Conservation (phyloP, 805 yeast species). For the Kluyveromyces wickerhamii region DNA sequence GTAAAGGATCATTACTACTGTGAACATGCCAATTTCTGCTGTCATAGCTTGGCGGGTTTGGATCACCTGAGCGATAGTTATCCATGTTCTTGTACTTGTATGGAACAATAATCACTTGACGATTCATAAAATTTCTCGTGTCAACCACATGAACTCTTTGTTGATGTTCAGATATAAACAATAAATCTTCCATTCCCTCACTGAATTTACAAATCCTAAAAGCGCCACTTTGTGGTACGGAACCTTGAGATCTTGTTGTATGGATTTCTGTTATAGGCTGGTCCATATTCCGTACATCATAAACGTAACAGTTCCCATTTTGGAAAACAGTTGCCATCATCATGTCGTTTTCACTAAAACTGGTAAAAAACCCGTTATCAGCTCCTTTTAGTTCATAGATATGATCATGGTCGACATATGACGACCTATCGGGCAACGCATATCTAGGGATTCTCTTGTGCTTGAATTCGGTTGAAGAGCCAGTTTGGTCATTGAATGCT, state of each 20-base stretch:
- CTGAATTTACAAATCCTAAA: slow-evolving; percentile 59
- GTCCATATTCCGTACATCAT: slow-evolving; percentile 59
- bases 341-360: slow-evolving; percentile 67
- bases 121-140: slow-evolving; percentile 61
- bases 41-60: neutral
- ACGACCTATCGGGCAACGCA: slow-evolving; percentile 23
- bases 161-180: slow-evolving; percentile 74
- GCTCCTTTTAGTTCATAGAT: slow-evolving; percentile 46
- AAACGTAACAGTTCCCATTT: slow-evolving; percentile 71
- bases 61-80: neutral
- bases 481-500: slow-evolving; percentile 18
- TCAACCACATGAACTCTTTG: slow-evolving; percentile 84
- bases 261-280: slow-evolving; percentile 46
- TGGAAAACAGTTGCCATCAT: slow-evolving; percentile 78
- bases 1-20: neutral
- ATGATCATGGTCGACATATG: slow-evolving; percentile 28
- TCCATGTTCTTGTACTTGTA: slow-evolving; percentile 2
- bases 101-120: slow-evolving; percentile 69
- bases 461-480: slow-evolving; percentile 7
- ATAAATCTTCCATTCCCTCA: slow-evolving; percentile 62
- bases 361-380: slow-evolving; percentile 78
- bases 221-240: slow-evolving; percentile 44
- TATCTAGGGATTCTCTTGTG: slow-evolving; percentile 26
- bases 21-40: slow-evolving; percentile 6
- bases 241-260: slow-evolving; percentile 47